A percentile compares a stretch with the other conserved stretches of the same genome.
Evolutionary conservation across 2,329 filamentous ascomycete genomes (phyloP).

Genomic region (Dothideomycetes sp.): DNA sequence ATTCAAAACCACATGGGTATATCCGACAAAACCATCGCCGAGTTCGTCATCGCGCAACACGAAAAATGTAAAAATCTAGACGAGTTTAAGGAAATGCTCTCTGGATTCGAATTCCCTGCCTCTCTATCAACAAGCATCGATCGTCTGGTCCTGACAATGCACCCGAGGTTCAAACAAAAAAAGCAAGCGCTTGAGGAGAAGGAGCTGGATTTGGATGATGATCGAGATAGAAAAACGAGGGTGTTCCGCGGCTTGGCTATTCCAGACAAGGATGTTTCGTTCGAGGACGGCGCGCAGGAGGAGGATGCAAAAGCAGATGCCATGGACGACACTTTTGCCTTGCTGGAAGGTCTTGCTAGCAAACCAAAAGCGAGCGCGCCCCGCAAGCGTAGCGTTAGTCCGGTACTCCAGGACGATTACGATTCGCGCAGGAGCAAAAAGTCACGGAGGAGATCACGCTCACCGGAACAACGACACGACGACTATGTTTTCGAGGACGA

Average conservation of each 20-base stretch:
- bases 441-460: slow-evolving; percentile 38
- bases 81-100: slow-evolving; percentile 68
- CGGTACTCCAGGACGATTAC: slow-evolving; percentile 33
- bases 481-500: slow-evolving; percentile 51
- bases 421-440: slow-evolving; percentile 28
- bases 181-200: slow-evolving; percentile 25
- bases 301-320: slow-evolving; percentile 48
- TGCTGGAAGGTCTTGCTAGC: slow-evolving; percentile 72
- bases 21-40: slow-evolving; percentile 87
- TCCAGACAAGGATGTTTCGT: slow-evolving; percentile 61
- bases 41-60: slow-evolving; percentile 91
- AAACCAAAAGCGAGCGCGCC: slow-evolving; percentile 35
- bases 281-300: slow-evolving; percentile 40
- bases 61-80: slow-evolving; percentile 59
- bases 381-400: slow-evolving; percentile 53
- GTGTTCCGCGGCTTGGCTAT: slow-evolving; percentile 87
- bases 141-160: slow-evolving; percentile 77
- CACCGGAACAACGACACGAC: slow-evolving; percentile 44
- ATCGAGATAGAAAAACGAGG: slow-evolving; percentile 62
- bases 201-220: slow-evolving; percentile 34
- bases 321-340: slow-evolving; percentile 85
- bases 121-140: slow-evolving; percentile 89
- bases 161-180: slow-evolving; percentile 69
- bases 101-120: slow-evolving; percentile 69
- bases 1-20: slow-evolving; percentile 89